These are phyloP conservation scores for Aspergillus coremiiformis DNA, from an alignment of 495 filamentous ascomycete species.

Conservation along the genomic window DNA sequence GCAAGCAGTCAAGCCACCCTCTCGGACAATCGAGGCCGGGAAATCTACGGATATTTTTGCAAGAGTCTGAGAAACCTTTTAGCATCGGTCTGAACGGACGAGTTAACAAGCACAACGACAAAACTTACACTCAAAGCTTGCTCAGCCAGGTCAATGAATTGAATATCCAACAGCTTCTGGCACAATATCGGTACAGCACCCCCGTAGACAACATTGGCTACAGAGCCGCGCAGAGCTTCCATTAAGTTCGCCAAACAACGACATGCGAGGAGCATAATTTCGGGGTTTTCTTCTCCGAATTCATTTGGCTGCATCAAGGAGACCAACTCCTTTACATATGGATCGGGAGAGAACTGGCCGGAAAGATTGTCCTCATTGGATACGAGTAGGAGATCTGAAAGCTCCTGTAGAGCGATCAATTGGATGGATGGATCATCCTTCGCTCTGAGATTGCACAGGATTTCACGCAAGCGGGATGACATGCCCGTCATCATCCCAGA, in stretches of 20 bases:
- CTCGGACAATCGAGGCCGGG: slow-evolving; percentile 89
- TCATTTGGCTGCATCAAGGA: slow-evolving; percentile 85
- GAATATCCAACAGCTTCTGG: slow-evolving; percentile 87
- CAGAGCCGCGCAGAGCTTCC: slow-evolving; percentile 90
- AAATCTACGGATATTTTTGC: slow-evolving; percentile 98
- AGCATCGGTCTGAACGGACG: background rate
- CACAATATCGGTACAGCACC: slow-evolving; percentile 91
- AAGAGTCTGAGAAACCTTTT: slow-evolving; percentile 52
- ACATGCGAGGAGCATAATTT: slow-evolving; percentile 97
- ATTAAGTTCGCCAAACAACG: slow-evolving; percentile 95
- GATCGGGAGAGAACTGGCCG: slow-evolving; percentile 89
- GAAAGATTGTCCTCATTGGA: slow-evolving; percentile 96
- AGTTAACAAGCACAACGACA: background rate
- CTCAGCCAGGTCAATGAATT: slow-evolving; percentile 95
- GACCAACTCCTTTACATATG: slow-evolving; percentile 92
- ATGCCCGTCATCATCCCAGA: slow-evolving; percentile 87
- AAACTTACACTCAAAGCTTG: slow-evolving; percentile 81
- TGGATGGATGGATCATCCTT: slow-evolving; percentile 87
- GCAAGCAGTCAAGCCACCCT: slow-evolving; percentile 90
- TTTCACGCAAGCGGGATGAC: slow-evolving; percentile 70
- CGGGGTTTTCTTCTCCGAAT: slow-evolving; percentile 82
- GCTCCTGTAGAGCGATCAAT: slow-evolving; percentile 84
- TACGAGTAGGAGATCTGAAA: slow-evolving; percentile 86
- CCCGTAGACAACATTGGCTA: slow-evolving; percentile 92
- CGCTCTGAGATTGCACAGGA: slow-evolving; percentile 73